Percentiles rank a stretch among this genome's conserved stretches.
phyloP scores from a whole-genome alignment of 768 basidiomycete species.

The Pleurotus tuber-regium region DNA sequence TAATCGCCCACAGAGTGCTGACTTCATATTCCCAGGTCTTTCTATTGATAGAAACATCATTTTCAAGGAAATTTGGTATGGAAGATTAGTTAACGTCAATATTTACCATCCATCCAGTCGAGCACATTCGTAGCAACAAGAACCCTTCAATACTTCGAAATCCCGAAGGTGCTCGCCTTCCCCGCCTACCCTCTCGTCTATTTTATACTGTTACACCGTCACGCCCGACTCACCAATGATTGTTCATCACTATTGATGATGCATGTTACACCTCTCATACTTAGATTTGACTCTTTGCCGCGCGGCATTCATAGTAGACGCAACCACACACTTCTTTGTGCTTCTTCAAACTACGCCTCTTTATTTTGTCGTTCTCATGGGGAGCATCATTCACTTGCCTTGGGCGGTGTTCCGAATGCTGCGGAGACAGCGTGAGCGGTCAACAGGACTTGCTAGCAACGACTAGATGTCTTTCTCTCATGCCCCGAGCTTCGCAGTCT shows the following conservation, averaged over 20 bases:
- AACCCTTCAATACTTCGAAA: too few relatives aligned
- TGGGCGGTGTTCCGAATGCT: slow-evolving; percentile 7
- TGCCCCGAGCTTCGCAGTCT: not conserved
- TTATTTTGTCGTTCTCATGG: not conserved
- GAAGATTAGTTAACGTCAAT: too few relatives aligned
- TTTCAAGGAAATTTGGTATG: too few relatives aligned
- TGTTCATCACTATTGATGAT: slow-evolving; percentile 1
- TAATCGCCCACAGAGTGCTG: too few relatives aligned
- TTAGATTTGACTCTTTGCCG: not conserved
- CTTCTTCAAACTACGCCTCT: not conserved
- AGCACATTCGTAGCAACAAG: too few relatives aligned
- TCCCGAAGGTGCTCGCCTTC: too few relatives aligned
- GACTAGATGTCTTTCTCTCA: not conserved
- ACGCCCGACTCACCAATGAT: not conserved
- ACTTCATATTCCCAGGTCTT: too few relatives aligned
- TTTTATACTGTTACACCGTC: too few relatives aligned
- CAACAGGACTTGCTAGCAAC: slow-evolving; percentile 1
- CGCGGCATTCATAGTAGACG: not conserved
- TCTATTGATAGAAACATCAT: too few relatives aligned
- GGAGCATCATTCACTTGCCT: not conserved
- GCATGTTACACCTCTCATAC: too few relatives aligned
- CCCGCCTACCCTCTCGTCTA: too few relatives aligned
- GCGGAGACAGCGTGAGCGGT: not conserved
- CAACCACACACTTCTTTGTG: not conserved
- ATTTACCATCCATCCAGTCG: too few relatives aligned